These are phyloP conservation scores for Phytophthora litchii DNA, from an alignment of 352 stramenopile genomes.

Conservation along the genomic window DNA sequence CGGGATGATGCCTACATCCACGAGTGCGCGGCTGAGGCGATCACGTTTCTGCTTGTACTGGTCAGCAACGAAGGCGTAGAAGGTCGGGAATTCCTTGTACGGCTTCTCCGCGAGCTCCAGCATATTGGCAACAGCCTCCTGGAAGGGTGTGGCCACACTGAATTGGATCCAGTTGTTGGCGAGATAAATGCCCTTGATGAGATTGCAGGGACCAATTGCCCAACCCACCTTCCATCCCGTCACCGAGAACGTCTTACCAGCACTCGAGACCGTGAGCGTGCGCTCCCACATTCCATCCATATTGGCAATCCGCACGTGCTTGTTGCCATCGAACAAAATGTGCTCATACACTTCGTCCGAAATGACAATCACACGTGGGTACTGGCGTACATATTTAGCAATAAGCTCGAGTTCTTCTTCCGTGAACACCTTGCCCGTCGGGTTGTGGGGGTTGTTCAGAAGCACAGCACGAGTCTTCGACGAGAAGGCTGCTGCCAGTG, in stretches of 20 bases:
- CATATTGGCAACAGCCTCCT: constrained; percentile 85
- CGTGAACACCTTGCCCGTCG: constrained; percentile 98
- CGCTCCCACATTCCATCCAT: constrained; percentile 86
- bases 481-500: constrained; percentile 89
- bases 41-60: constrained; percentile 82
- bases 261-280: constrained; percentile 90
- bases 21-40: constrained; percentile 52
- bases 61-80: constrained; percentile 81
- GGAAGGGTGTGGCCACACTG: constrained; percentile 85
- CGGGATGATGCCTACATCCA: constrained; percentile 64
- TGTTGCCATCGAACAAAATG: constrained; percentile 90
- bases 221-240: constrained; percentile 95
- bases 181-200: constrained; percentile 78
- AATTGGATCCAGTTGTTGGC: constrained; percentile 91
- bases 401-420: constrained; percentile 93
- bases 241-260: constrained; percentile 93
- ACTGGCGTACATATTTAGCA: constrained; percentile 80
- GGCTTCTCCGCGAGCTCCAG: constrained; percentile 66
- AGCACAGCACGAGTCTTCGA: constrained; percentile 94
- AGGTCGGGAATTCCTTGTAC: constrained; percentile 77
- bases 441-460: constrained; percentile 99
- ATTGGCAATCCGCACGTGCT: constrained; percentile 73
- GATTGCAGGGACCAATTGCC: constrained; percentile 83
- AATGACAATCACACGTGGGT: constrained; percentile 93
- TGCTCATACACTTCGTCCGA: constrained; percentile 99